Conservation (phyloP, 208 protist species). For the Trypanosomatidae sp. region DNA sequence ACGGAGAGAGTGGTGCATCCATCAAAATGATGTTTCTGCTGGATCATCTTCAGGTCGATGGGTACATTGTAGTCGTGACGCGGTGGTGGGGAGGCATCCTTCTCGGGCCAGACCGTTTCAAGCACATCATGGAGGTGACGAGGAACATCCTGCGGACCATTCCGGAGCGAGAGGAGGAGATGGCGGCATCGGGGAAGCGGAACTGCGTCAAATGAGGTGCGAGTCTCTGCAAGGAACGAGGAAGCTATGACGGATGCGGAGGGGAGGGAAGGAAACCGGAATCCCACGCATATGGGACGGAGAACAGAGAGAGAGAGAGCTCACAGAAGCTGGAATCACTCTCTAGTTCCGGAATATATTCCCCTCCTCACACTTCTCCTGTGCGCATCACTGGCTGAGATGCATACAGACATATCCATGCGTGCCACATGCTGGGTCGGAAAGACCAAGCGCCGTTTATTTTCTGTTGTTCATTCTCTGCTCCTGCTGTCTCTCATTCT, state of each 20-base stretch:
- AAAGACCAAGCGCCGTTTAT: not conserved
- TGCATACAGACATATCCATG: not conserved
- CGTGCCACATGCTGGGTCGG: not conserved
- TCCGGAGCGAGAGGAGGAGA: constrained; percentile 47
- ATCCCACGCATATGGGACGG: not conserved
- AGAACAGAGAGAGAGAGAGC: not conserved
- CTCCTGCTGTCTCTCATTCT: constrained; percentile 22
- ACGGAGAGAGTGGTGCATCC: constrained; percentile 92
- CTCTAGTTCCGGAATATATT: not conserved
- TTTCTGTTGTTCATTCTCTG: constrained; percentile 7
- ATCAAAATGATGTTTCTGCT: constrained; percentile 86
- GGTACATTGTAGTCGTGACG: constrained; percentile 92
- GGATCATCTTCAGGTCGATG: constrained; percentile 78
- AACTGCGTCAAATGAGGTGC: constrained; percentile 6
- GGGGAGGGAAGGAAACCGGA: no score
- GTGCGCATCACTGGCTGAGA: not conserved
- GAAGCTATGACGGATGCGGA: not conserved
- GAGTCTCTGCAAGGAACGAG: no score
- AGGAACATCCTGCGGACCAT: constrained; percentile 72
- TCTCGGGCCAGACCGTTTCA: constrained; percentile 94
- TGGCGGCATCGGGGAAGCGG: not conserved
- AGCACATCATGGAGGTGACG: constrained; percentile 90
- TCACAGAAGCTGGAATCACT: not conserved
- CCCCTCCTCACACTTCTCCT: not conserved
- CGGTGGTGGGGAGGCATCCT: constrained; percentile 96